A percentile compares a stretch with the other conserved stretches of the same genome.
Conservation (phyloP, 345 rosid species). For the Carallia brachiata region DNA sequence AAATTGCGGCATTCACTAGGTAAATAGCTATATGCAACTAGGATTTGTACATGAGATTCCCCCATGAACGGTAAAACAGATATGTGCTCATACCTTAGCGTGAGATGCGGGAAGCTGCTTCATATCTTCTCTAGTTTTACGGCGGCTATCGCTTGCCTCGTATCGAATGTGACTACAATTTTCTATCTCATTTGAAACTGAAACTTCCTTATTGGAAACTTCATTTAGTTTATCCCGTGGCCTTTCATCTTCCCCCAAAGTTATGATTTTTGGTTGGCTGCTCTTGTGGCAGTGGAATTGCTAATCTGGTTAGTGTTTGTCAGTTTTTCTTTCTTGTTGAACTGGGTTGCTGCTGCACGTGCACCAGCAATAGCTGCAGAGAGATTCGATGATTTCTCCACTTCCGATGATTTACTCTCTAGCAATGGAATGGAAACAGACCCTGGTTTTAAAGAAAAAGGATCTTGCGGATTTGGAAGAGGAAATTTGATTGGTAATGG, state of each 20-base stretch:
- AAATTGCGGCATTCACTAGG: not conserved
- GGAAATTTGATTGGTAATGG: slow-evolving; percentile 64
- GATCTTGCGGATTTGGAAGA: slow-evolving; percentile 65
- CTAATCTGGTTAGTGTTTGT: slow-evolving; percentile 5
- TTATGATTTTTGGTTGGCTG: slow-evolving; percentile 16
- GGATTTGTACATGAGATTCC: not conserved
- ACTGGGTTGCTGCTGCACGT: slow-evolving; percentile 76
- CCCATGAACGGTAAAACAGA: not conserved
- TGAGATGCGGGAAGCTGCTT: slow-evolving; percentile 26
- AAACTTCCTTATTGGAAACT: slow-evolving; percentile 16
- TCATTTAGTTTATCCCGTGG: not conserved
- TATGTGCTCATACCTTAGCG: slow-evolving; percentile 31
- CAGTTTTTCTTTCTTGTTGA: slow-evolving; percentile 49
- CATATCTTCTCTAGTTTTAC: slow-evolving; percentile 19
- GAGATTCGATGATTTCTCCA: slow-evolving; percentile 51
- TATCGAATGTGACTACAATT: not conserved
- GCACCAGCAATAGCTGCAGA: slow-evolving; percentile 83
- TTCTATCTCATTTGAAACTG: not conserved
- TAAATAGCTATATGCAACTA: not conserved
- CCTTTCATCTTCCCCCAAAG: slow-evolving; percentile 26
- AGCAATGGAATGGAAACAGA: slow-evolving; percentile 35
- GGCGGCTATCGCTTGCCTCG: slow-evolving; percentile 14
- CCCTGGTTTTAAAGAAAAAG: slow-evolving; percentile 76
- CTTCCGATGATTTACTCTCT: slow-evolving; percentile 31
- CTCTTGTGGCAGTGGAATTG: slow-evolving; percentile 18